A percentile compares a stretch with the other conserved stretches of the same genome.
phyloP scores from a whole-genome alignment of 1,139 yeast species.

The Yamadazyma conglobata region DNA sequence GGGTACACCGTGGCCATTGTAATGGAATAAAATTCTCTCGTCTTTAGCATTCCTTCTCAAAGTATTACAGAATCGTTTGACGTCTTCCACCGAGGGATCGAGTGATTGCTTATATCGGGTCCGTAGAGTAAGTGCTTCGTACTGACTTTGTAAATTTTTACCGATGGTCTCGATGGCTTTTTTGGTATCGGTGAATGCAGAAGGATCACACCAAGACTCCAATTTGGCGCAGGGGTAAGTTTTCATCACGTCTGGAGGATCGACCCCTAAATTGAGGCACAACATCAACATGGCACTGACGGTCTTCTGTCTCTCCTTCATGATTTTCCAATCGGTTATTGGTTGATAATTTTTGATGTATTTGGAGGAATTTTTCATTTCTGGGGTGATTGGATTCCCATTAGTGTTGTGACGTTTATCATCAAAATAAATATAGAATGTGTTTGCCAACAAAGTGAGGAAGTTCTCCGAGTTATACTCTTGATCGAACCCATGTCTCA shows the following conservation, averaged over 20 bases:
- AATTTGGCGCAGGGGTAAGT: constrained; percentile 91
- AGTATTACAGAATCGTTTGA: constrained; percentile 86
- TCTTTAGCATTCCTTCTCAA: constrained; percentile 89
- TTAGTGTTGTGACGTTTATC: constrained; percentile 90
- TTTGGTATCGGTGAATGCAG: constrained; percentile 78
- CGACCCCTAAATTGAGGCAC: constrained; percentile 91
- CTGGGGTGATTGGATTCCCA: constrained; percentile 74
- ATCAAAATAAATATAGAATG: constrained; percentile 77
- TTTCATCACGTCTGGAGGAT: constrained; percentile 93
- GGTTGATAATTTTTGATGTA: constrained; percentile 59
- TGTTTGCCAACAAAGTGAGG: constrained; percentile 60
- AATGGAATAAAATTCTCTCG: constrained; percentile 85
- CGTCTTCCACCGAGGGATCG: constrained; percentile 96
- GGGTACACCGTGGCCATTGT: constrained; percentile 98
- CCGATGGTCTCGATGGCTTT: constrained; percentile 93
- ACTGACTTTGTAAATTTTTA: constrained; percentile 79
- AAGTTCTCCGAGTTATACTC: constrained; percentile 64
- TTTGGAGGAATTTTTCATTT: constrained; percentile 41
- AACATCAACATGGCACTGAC: constrained; percentile 91
- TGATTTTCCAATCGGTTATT: constrained; percentile 84
- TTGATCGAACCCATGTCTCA: constrained; percentile 80
- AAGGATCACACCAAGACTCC: constrained; percentile 94
- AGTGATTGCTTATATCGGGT: constrained; percentile 87
- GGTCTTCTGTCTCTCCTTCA: constrained; percentile 88
- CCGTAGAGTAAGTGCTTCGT: constrained; percentile 82